Evolutionary conservation across 352 stramenopile species (phyloP).

Genomic region (Phytophthora macrochlamydospora): DNA sequence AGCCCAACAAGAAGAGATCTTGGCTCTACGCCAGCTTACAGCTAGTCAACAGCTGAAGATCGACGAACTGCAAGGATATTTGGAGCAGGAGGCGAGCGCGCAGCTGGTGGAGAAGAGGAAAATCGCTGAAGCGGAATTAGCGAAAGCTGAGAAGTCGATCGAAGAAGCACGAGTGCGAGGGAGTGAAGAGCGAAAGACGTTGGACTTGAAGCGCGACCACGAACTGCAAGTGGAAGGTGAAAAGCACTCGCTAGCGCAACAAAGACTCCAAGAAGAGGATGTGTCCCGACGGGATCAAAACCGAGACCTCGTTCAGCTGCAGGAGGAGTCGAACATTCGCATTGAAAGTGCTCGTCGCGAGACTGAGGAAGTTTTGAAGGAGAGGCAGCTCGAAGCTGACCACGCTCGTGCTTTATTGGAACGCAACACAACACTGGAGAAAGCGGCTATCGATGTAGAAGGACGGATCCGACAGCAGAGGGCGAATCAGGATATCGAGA

Average conservation of each 20-base stretch:
- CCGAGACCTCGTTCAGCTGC: slow-evolving; percentile 58
- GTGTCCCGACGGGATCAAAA: slow-evolving; percentile 51
- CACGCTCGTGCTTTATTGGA: slow-evolving; percentile 54
- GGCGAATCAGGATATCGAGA: slow-evolving; percentile 76
- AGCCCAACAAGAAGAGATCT: slow-evolving; percentile 38
- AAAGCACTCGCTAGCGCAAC: slow-evolving; percentile 53
- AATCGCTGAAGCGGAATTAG: slow-evolving; percentile 54
- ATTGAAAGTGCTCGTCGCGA: slow-evolving; percentile 61
- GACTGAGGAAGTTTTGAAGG: slow-evolving; percentile 66
- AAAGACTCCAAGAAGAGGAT: slow-evolving; percentile 55
- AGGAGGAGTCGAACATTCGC: slow-evolving; percentile 63
- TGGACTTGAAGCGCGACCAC: slow-evolving; percentile 48
- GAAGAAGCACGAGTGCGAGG: slow-evolving; percentile 45
- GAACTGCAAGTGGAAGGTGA: slow-evolving; percentile 56
- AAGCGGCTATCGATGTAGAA: slow-evolving; percentile 66
- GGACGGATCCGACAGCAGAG: slow-evolving; percentile 73
- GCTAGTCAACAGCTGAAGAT: slow-evolving; percentile 40
- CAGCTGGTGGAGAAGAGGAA: slow-evolving; percentile 68
- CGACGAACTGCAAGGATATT: slow-evolving; percentile 47
- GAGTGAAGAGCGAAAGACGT: slow-evolving; percentile 60
- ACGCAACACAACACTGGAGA: slow-evolving; percentile 65
- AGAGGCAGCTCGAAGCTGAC: slow-evolving; percentile 56
- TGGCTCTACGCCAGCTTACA: slow-evolving; percentile 28
- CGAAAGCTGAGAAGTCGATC: slow-evolving; percentile 39
- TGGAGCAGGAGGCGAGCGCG: slow-evolving; percentile 68